Conservation (phyloP, 23 red algal genomes). For the Gracilaria vermiculophylla region DNA sequence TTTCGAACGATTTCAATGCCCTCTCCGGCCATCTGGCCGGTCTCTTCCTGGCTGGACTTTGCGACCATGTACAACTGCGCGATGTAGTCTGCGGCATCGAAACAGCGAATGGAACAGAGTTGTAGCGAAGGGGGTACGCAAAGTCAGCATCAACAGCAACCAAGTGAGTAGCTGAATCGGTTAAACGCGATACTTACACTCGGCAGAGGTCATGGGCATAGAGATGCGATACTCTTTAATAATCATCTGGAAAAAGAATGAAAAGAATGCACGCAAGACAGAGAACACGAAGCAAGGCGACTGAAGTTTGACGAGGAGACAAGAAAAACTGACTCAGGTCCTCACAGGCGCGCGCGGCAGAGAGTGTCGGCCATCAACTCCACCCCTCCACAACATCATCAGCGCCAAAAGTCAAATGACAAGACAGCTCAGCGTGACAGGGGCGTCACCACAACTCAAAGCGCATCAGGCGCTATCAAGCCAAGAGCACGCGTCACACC, state of each 20-base stretch:
- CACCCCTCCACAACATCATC: too few relatives aligned
- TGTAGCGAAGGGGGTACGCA: not conserved
- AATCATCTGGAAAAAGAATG: constrained; percentile 61
- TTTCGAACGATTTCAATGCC: constrained; percentile 88
- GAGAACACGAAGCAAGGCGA: not conserved
- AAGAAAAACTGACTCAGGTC: too few relatives aligned
- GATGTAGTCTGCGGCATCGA: constrained; percentile 39
- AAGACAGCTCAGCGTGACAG: too few relatives aligned
- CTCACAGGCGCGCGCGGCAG: too few relatives aligned
- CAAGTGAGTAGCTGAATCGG: not conserved
- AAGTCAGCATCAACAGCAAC: not conserved
- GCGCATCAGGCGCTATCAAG: not conserved
- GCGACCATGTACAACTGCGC: constrained; percentile 95
- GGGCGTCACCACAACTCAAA: too few relatives aligned
- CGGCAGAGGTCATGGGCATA: constrained; percentile 77
- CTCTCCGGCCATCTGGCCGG: constrained; percentile 65
- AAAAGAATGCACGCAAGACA: not conserved
- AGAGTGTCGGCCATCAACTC: too few relatives aligned
- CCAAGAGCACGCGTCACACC: not conserved
- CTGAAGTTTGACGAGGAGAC: not conserved
- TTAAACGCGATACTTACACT: not conserved
- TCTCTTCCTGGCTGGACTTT: constrained; percentile 80
- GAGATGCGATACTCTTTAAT: constrained; percentile 96
- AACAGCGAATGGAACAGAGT: not conserved
- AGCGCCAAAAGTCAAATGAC: too few relatives aligned